Base-by-base conservation (phyloP, 75 land plant species). In the Adiantum capillusveneris region DNA sequence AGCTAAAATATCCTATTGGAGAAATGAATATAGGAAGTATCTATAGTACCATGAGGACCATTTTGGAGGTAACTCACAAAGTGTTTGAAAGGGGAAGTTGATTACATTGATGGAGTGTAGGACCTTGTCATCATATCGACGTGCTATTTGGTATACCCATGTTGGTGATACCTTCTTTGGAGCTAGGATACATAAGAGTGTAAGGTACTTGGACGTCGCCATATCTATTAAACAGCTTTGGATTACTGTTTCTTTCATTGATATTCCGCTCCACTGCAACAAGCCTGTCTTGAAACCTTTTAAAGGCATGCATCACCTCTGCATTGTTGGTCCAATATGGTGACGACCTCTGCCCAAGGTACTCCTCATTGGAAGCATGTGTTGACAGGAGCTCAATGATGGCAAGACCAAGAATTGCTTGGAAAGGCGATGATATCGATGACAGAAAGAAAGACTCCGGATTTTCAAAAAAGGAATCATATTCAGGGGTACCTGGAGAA, bases 301-400 rank as follows among this genome's bases (percentile, higher is more conserved):
- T 19, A 25, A 70, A 62, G 5, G 58, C 72, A 54, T 45, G 13
- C 19, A 3, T 20, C 28, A 60, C 41, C 50, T 20, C 17, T 5
- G 9, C 3, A 9, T 34, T 9, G 7, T 3, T 5, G 37, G 7
- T 34, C 37, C 44, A 14, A 45, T 70, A 49, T 76, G 60, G 30
- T 74, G 67, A 29, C 65, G 43, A 16, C 61, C 58, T 12, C 61
- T 18, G 46, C 11, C 86, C 94, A 26, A 92, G 25, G 58, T 82
- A 92, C 79, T 78, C 89, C 74, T 92, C 94, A 27, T 88, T 83
- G n/a, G 77, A 60, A 0, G 90, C 74, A 31, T 88, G 98, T 30
- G 71, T 74, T 25, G 98, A 93, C 57, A 93, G 69, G 1, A 79
- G 61, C 64, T 93, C 98, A 9, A 70, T 44, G 25, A 43, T 20